Base-by-base conservation (phyloP, 2,329 filamentous ascomycete genomes). In the Fusarium mexicanum region DNA sequence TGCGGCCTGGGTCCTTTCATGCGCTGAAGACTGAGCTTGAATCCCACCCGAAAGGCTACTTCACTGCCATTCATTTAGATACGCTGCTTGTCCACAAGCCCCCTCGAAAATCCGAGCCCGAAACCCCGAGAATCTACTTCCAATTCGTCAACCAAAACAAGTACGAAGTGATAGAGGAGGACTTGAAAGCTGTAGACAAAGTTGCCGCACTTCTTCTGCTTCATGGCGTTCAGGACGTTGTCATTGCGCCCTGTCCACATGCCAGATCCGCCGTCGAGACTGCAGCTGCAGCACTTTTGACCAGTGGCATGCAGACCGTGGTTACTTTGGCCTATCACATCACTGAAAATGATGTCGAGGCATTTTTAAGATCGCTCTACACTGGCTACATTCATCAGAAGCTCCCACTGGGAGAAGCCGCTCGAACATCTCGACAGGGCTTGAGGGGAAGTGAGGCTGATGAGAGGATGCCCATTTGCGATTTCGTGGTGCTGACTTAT, bases 1-100 rank as follows among this genome's bases (percentile, higher is more conserved):
- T 17, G 7, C 46, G 46, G 0, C 26, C 26, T 31, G 26, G 46
- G 0, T 31, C 46, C 2, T n/a, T 31, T 31, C 3, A 3, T 22
- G 26, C 26, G 1, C 10, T 48, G 2, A 48, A 31, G 10, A n/a
- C 26, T 31, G 46, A 48, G 20, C 26, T 31, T 4, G 26, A 48
- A 31, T 48, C 26, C 2, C 20, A 17, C 26, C 46, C 26, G 0
- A 48, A 48, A n/a, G 26, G 46, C 14, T 17, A 31, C 46, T 48
- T 48, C 10, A 8, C 20, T 5, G 9, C 26, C 6, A 31, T 48
- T 48, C 26, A 48, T 17, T 31, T 48, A 17, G 26, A 48, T 7
- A 48, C 22, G 46, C 46, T 31, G 6, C 46, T 48, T 8, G 20
- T 31, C 46, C 20, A 31, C 26, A 48, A 48, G 14, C 46, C 14